These are phyloP conservation scores for Clarireedia hainanense DNA, from an alignment of 2,329 filamentous ascomycete genomes.

Conservation along the genomic window DNA sequence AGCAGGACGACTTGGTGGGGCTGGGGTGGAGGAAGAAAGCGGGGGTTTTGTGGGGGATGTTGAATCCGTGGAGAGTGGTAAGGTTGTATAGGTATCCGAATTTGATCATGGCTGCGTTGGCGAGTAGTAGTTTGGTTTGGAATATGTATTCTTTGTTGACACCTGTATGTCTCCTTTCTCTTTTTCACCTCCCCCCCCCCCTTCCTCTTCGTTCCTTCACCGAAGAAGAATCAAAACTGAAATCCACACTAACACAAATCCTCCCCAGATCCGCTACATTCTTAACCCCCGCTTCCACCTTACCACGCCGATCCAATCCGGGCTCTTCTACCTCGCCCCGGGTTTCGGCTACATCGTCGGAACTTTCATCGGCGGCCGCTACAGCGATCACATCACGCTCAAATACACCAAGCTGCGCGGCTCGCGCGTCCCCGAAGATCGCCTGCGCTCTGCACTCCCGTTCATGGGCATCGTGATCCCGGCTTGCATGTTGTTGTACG, in stretches of 20 bases:
- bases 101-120: constrained; percentile 52
- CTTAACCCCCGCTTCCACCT: constrained; percentile 68
- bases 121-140: constrained; percentile 59
- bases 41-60: constrained; percentile 50
- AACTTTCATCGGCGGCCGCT: constrained; percentile 64
- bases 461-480: constrained; percentile 53
- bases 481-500: constrained; percentile 59
- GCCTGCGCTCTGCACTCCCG: constrained; percentile 50
- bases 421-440: constrained; percentile 58
- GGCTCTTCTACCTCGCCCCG: constrained; percentile 68
- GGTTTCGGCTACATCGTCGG: constrained; percentile 62
- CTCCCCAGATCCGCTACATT: constrained; percentile 52
- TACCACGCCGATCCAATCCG: constrained; percentile 56
- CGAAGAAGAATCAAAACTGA: too few relatives aligned
- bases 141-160: constrained; percentile 67
- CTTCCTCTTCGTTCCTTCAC: too few relatives aligned
- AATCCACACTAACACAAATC: neutral
- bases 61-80: constrained; percentile 59
- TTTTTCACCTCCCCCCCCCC: too few relatives aligned
- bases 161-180: constrained; percentile 27
- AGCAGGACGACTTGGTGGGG: constrained; percentile 52
- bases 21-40: constrained; percentile 42
- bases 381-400: constrained; percentile 59
- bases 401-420: constrained; percentile 51
- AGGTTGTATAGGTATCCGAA: constrained; percentile 62